Evolutionary conservation across 306 rosid species (phyloP), one percentile per base, ranked within the genome.

Genomic region (Biancaea sappan): DNA sequence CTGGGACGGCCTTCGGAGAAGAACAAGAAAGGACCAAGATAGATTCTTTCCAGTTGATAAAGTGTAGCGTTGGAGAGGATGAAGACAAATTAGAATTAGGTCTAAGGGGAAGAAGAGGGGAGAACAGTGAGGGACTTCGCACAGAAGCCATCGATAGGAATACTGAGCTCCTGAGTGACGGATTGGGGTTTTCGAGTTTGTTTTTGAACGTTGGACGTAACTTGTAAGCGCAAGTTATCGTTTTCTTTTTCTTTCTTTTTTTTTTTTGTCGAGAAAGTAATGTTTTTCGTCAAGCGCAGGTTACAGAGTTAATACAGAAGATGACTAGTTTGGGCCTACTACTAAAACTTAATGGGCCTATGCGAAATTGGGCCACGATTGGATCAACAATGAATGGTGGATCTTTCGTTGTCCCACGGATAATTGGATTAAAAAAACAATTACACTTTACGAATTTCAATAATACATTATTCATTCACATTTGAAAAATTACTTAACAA

Each of bases 11-110:
- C 66, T 81, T 83, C 13, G 85, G 78, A 38, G 84, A 68, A 8
- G 90, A 69, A 53, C 90, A 86, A 1, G 83, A 86, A 72, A 94
- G 78, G 72, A 65, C 9, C 71, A 77, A 79, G 22, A 51, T 62
- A 71, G 77, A 28, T 57, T 16, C 60, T 71, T 75, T 82, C 0
- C 84, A 67, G 71, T 9, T 59, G 5, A 48, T 15, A 10, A 75
- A 71, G 66, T 32, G 80, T 0, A 53, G 35, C 2, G 52, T 58
- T 32, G 86, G 76, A 15, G 24, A 51, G 22, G 47, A 16, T 32
- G 57, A 34, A 31, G 8, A 58, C 62, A 26, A 28, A 53, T 62
- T 50, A 74, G 77, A 26, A 34, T 25, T 37, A 56, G 72, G 77
- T 21, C 76, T 74, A 44, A 72, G 54, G 47, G 84, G 79, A 47